Evolutionary conservation across 192 early-diverging fungal genomes (phyloP).

Genomic region (Coemansia sp.): DNA sequence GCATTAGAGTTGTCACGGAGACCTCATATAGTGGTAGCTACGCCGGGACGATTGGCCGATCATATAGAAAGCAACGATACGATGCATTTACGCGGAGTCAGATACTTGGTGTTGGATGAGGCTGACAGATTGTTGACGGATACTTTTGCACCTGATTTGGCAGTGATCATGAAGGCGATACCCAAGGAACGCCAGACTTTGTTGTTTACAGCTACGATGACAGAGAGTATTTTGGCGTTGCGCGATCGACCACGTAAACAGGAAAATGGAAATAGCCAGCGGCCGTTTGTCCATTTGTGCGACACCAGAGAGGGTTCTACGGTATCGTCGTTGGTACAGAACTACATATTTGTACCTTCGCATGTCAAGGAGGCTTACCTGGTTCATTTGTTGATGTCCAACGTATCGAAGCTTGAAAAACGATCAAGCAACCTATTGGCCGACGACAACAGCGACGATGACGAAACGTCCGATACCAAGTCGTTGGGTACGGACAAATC

Average conservation of each 20-base stretch:
- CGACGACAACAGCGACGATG: conserved; percentile 30
- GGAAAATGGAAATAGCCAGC: background rate
- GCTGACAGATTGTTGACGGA: conserved; percentile 88
- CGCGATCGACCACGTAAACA: conserved; percentile 37
- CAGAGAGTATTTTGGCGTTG: conserved; percentile 79
- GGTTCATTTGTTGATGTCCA: conserved; percentile 66
- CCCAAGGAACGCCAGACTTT: conserved; percentile 90
- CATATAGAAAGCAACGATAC: conserved; percentile 83
- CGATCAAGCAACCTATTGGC: conserved; percentile 33
- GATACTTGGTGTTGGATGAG: conserved; percentile 94
- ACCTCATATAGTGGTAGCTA: conserved; percentile 93
- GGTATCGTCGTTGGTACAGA: conserved; percentile 84
- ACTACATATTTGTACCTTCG: conserved; percentile 91
- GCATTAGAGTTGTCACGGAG: conserved; percentile 78
- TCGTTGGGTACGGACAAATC: conserved; percentile 64
- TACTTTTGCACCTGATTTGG: conserved; percentile 84
- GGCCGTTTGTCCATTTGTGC: conserved; percentile 50
- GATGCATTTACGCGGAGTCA: conserved; percentile 70
- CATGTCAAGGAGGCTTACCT: conserved; percentile 89
- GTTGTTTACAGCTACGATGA: conserved; percentile 97
- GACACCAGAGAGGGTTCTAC: conserved; percentile 60
- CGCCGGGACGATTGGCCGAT: conserved; percentile 93
- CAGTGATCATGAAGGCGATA: conserved; percentile 71
- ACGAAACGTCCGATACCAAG: conserved; percentile 35
- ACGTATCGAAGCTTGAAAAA: conserved; percentile 32